Conservation (phyloP, 1,139 yeast genomes). For the Pichia sp. region DNA sequence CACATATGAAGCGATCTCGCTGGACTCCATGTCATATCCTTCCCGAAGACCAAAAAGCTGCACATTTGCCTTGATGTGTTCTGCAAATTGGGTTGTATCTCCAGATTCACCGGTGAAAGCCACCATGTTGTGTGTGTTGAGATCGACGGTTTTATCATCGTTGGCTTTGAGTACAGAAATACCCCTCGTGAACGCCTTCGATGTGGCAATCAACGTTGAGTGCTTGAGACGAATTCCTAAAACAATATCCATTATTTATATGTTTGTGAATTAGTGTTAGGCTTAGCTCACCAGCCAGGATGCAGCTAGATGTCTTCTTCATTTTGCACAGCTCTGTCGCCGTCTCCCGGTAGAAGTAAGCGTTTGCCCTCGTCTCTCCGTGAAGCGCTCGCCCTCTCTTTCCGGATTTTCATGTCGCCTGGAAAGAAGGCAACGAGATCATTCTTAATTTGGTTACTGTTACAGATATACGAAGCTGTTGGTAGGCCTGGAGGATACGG, state of each 20-base stretch:
- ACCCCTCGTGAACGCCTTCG: constrained; percentile 92
- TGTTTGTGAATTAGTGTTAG: neutral
- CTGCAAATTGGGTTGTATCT: constrained; percentile 96
- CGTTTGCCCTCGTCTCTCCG: constrained; percentile 8
- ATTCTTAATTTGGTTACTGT: no score
- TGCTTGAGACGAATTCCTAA: constrained; percentile 82
- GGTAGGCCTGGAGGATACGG: no score
- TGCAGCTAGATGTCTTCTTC: no score
- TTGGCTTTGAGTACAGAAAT: constrained; percentile 79
- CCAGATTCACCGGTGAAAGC: constrained; percentile 97
- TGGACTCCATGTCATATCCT: constrained; percentile 72
- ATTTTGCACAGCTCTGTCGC: neutral
- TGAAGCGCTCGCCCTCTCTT: neutral
- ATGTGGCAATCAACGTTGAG: constrained; percentile 81
- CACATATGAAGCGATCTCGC: constrained; percentile 83
- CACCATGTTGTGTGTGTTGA: constrained; percentile 74
- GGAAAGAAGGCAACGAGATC: neutral
- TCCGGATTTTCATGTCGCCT: neutral
- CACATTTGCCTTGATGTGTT: constrained; percentile 86
- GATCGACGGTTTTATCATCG: constrained; percentile 81
- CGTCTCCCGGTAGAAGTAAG: neutral
- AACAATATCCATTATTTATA: constrained; percentile 68
- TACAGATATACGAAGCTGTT: no score
- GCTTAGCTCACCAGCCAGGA: no score
- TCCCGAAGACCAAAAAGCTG: constrained; percentile 87